phyloP scores from a whole-genome alignment of 176 grass and related monocot genomes.

The Carex pumila region DNA sequence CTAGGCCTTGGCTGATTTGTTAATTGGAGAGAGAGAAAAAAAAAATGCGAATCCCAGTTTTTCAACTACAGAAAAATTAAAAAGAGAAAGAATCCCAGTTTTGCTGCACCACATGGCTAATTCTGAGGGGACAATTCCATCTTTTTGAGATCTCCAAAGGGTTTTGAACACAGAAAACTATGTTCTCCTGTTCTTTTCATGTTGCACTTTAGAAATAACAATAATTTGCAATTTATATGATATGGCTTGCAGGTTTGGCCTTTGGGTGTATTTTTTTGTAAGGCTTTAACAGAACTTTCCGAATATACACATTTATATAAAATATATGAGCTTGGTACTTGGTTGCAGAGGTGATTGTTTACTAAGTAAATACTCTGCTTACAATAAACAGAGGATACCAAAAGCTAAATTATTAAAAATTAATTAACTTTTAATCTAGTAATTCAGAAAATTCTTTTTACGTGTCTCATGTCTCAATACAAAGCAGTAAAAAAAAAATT shows the following conservation, averaged over 20 bases:
- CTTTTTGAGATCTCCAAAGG: conserved; percentile 9
- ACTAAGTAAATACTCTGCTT: no score
- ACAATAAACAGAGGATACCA: neutral
- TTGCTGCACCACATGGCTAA: conserved; percentile 3
- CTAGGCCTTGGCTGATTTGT: neutral
- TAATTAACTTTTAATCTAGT: no score
- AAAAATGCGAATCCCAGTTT: neutral
- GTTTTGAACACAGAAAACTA: neutral
- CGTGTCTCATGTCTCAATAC: no score
- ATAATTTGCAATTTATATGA: neutral
- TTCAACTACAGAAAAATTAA: neutral
- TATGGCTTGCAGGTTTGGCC: no score
- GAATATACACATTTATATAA: neutral
- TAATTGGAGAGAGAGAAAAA: neutral
- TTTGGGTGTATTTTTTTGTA: neutral
- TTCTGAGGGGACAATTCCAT: neutral
- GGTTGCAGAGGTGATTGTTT: no score
- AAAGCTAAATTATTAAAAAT: neutral
- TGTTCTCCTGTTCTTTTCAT: neutral
- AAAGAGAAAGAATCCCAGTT: neutral
- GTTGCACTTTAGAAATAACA: neutral
- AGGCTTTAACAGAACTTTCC: neutral
- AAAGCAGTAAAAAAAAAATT: no score
- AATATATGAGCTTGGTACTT: neutral
- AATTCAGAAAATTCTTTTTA: no score